Percentiles rank a stretch among this genome's conserved stretches.
Conservation (phyloP, 768 basidiomycete species). For the Rhodotorula sphaerocarpa region DNA sequence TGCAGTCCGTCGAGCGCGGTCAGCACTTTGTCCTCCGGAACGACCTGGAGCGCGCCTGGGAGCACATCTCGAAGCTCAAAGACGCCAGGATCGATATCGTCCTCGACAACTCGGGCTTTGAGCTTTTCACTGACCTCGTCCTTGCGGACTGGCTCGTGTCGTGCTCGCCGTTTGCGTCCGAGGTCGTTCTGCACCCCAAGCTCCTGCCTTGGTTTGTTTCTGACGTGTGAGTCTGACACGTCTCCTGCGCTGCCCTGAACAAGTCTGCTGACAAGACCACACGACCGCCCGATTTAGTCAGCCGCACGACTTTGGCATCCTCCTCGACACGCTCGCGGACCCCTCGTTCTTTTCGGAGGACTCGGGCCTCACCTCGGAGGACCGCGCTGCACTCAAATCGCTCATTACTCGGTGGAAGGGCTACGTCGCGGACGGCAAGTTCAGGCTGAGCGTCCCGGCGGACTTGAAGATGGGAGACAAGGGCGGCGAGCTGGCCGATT, state of each 20-base stretch:
- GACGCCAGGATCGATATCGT: conserved; percentile 67
- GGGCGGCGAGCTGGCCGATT: conserved; percentile 16
- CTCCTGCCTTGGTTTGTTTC: conserved; percentile 96
- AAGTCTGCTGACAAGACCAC: neutral
- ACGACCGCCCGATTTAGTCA: conserved; percentile 44
- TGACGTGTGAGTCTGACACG: conserved; percentile 33
- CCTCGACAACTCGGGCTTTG: conserved; percentile 58
- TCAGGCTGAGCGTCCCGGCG: conserved; percentile 61
- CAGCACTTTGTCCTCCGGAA: conserved; percentile 72
- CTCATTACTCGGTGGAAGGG: conserved; percentile 65
- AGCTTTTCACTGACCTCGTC: conserved; percentile 83
- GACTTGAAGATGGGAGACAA: conserved; percentile 15
- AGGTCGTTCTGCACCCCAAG: conserved; percentile 89
- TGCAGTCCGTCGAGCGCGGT: conserved; percentile 72
- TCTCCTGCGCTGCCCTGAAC: neutral
- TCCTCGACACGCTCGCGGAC: conserved; percentile 50
- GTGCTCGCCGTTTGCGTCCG: conserved; percentile 69
- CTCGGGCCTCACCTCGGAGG: conserved; percentile 40
- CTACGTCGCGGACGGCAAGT: conserved; percentile 63
- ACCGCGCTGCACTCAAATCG: conserved; percentile 45
- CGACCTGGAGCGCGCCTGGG: conserved; percentile 69
- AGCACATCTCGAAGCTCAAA: conserved; percentile 55
- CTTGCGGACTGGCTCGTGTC: conserved; percentile 89
- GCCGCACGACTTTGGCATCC: conserved; percentile 66
- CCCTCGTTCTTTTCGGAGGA: conserved; percentile 54